These are phyloP conservation scores for Actinomortierella ambigua DNA, from an alignment of 371 early-diverging fungal species.

Conservation along the genomic window DNA sequence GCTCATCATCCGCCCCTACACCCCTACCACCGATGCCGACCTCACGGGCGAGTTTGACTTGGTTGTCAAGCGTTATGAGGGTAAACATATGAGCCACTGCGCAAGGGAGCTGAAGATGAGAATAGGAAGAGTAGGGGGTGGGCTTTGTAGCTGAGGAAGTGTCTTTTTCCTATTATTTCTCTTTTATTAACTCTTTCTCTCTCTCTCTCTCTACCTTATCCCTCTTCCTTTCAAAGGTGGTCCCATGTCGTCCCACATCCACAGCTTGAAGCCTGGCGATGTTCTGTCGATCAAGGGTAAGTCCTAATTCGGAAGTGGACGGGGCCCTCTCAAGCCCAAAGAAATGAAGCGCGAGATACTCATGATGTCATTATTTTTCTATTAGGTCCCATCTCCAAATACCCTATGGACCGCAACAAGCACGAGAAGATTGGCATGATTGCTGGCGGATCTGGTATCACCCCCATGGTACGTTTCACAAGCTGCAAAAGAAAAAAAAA, in stretches of 20 bases:
- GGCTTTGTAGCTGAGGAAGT: too few species aligned
- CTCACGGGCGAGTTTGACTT: conserved; percentile 84
- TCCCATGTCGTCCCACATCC: conserved; percentile 80
- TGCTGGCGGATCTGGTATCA: conserved; percentile 94
- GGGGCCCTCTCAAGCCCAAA: too few species aligned
- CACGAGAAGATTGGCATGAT: conserved; percentile 84
- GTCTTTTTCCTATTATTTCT: neutral
- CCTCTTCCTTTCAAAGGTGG: conserved; percentile 48
- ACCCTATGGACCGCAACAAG: conserved; percentile 74
- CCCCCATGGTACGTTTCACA: conserved; percentile 74
- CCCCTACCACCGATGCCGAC: conserved; percentile 80
- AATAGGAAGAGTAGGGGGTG: neutral
- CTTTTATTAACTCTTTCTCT: neutral
- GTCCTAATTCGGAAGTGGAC: neutral
- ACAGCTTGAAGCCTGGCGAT: conserved; percentile 83
- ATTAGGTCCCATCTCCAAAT: conserved; percentile 83
- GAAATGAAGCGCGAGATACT: neutral
- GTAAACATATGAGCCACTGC: conserved; percentile 28
- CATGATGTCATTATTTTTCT: neutral
- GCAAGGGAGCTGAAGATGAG: neutral
- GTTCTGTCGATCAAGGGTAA: conserved; percentile 79
- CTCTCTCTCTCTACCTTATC: neutral
- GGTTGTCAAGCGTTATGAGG: conserved; percentile 80
- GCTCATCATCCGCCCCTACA: conserved; percentile 88
- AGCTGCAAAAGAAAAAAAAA: too few species aligned